Evolutionary conservation across 441 rosid genomes (phyloP), one percentile per base, ranked within the genome.

Genomic region (Corymbia calophylla): DNA sequence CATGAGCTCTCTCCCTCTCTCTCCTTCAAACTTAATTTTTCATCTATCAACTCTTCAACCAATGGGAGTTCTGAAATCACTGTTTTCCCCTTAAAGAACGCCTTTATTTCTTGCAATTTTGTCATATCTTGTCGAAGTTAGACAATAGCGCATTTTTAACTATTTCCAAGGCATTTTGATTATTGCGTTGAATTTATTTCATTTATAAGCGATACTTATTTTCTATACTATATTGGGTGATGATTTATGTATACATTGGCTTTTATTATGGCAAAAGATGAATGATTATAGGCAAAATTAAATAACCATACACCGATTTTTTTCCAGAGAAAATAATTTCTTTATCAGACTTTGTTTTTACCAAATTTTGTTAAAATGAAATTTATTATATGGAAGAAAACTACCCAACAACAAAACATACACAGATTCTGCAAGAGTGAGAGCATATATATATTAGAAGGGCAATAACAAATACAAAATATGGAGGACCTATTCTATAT

Each of bases 181-280:
- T 8, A 56, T 56, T 19, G 60, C 60, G 23, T 56, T 23, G 62
- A 23, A 56, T 6, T 5, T 56, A 23, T 56, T 13, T 5, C 12
- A 56, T 56, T 56, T 9, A 56, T 23, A 23, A 29, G 62, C 9
- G 25, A 56, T 56, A 4, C 3, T 56, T 23, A 56, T 4, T 9
- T 23, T 56, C 25, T 56, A 29, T 23, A 23, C 6, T 2, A 6
- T 56, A 9, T 23, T 13, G 0, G 13, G 2, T 0, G 29, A 56
- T 3, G 1, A 56, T 56, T 56, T 13, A 23, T 1, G 1, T 56
- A 29, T 23, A 56, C 62, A 56, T 56, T 25, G 29, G 1, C 62
- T 56, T 56, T 56, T 9, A 23, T 9, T 56, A 56, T 1, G 29
- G 2, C 23, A 10, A 56, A 23, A 56, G 62, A 56, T 56, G 13